Base-by-base conservation (phyloP, 495 filamentous ascomycete species). In the Xylaria castorea region DNA sequence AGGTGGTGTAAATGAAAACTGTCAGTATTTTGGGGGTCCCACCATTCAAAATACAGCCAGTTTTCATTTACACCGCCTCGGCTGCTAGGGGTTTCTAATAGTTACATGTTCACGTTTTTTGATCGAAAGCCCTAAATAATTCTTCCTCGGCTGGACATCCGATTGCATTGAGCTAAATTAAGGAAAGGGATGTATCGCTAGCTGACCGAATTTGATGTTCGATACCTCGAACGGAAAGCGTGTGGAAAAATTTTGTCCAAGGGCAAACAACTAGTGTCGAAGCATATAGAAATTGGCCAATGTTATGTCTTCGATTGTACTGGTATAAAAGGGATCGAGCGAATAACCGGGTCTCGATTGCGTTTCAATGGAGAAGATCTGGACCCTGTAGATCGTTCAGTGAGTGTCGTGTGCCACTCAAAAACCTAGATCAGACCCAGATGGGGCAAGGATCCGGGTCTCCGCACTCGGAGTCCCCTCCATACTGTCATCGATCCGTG, bases 371-470 rank as follows among this genome's bases (percentile, higher is more conserved):
- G 60, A 32, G 60, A 63, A 46, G 46, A 74, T 75, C 64, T 71
- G 55, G 63, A 73, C 70, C 70, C 61, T 71, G 75, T 65, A 73
- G 73, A 75, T 79, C 68, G 14, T 53, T 11, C 60, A 73, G 58
- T 55, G 71, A 64, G 64, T 55, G 68, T 36, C 62, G 30, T 55
- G 51, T 76, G 73, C 30, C 44, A 42, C 30, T 16, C 27, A 30
- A 32, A 20, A 69, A 5, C 27, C 1, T 16, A 57, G 25, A 32
- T 50, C 22, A 16, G 20, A 3, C n/a, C 36, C 36, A 40, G 1
- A 40, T 11, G 38, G 38, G 38, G 38, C 38, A 0, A 34, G 48
- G 38, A 64, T 64, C 64, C 27, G 12, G 53, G 1, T 68, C 50
- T 68, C 66, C 66, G 66, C 66, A 68, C 50, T 68, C 48, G 50